Evolutionary conservation across 345 rosid genomes (phyloP), one percentile per base, ranked within the genome.

Genomic region (Hibiscus mutabilis): DNA sequence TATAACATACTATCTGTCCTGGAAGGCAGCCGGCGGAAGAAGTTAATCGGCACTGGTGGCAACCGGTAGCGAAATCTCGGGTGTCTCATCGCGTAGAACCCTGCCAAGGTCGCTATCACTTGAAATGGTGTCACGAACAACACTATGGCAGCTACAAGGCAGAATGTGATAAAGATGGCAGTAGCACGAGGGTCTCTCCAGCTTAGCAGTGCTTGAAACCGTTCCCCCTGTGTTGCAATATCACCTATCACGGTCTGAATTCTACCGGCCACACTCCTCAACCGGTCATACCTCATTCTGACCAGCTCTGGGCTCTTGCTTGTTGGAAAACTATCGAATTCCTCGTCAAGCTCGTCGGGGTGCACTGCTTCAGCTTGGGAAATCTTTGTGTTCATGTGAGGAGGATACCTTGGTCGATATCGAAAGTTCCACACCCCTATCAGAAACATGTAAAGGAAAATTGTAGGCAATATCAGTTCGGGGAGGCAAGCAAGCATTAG

Each of bases 131-230:
- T 89, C 66, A 96, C 86, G 69, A 90, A 96, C 77, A 92, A 82
- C 44, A 92, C 88, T 3, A 96, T 76, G 6, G 99, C 97, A 11
- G 96, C 89, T 13, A 92, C 68, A 69, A 96, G 86, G 80, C 97
- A 96, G 66, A 96, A 91, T 21, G 82, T 75, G 21, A 89, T 79
- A 65, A 83, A 96, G 49, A 92, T 78, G 2, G 96, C 84, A 0
- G 96, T 86, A 0, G 98, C 99, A 5, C 98, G 89, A 1, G 99
- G 98, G 75, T 96, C 99, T 71, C 99, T 81, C 99, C 99, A 96
- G 85, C 95, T 96, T 73, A 96, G 80, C 21, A 96, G 71, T 42
- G 97, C 91, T 65, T 90, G 98, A 68, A 88, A 51, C 73, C 99
- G 82, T 53, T 95, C 99, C 72, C 98, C 99, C 71, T 95, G 99